Percentiles rank a stretch among this genome's conserved stretches.
Evolutionary conservation across 2,329 filamentous ascomycete species (phyloP).

Genomic region (Alternaria alternata): DNA sequence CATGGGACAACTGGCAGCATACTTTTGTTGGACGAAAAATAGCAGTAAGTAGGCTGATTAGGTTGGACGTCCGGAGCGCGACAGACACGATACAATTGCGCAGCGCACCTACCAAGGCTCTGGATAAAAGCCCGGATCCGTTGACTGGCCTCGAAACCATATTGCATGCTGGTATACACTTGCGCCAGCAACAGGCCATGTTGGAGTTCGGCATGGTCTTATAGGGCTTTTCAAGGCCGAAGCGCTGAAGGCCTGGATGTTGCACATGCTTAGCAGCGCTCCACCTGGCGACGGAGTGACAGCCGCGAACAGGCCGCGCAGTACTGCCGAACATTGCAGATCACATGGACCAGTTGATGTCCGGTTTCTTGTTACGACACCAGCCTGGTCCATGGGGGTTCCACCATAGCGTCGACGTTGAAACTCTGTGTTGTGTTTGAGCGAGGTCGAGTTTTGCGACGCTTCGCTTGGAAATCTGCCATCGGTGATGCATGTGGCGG

Average conservation of each 20-base stretch:
- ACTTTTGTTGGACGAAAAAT: not conserved
- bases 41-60: not conserved
- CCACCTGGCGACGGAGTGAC: slow-evolving; percentile 1
- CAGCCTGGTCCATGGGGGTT: not conserved
- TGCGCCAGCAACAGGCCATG: slow-evolving; percentile 1
- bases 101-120: slow-evolving; percentile 4
- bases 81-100: slow-evolving; percentile 2
- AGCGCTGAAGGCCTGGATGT: not conserved
- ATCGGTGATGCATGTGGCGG: not conserved
- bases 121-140: slow-evolving; percentile 1
- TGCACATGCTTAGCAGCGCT: slow-evolving; percentile 1
- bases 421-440: slow-evolving; percentile 1
- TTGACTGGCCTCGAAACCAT: slow-evolving; percentile 1
- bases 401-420: not conserved
- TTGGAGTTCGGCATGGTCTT: not conserved
- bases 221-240: not conserved
- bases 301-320: slow-evolving; percentile 1
- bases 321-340: not conserved
- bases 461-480: not conserved
- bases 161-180: not conserved
- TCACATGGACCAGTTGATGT: not conserved
- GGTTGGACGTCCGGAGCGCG: not conserved
- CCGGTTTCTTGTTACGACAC: not conserved
- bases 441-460: not conserved
- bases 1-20: not conserved